Evolutionary conservation across 352 stramenopile genomes (phyloP).

Genomic region (Phytophthora kernoviae): DNA sequence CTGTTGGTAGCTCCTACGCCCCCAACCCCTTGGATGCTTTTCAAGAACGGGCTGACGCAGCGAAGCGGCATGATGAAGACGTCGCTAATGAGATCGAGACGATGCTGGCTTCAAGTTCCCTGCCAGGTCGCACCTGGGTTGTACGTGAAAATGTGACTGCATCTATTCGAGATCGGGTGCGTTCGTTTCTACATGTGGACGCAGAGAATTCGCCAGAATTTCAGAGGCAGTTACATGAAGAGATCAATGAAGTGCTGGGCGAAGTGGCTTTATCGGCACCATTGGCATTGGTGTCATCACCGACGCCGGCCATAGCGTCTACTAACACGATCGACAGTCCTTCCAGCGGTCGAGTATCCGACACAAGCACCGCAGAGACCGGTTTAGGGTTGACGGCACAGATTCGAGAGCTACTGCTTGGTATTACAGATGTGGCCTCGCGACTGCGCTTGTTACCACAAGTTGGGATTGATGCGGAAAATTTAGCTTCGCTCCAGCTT

Average conservation of each 20-base stretch:
- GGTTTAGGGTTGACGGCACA: conserved; percentile 5
- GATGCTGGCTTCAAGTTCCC: conserved; percentile 18
- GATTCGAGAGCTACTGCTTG: conserved; percentile 19
- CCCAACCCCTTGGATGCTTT: background rate
- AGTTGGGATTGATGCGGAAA: conserved; percentile 2
- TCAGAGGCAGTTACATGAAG: conserved; percentile 18
- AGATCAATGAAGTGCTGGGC: conserved; percentile 25
- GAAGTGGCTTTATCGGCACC: background rate
- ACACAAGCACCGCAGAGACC: background rate
- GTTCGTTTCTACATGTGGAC: conserved; percentile 19
- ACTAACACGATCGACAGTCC: background rate
- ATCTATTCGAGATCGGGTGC: conserved; percentile 8
- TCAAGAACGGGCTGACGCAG: conserved; percentile 2
- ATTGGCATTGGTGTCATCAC: background rate
- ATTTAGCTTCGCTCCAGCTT: conserved; percentile 11
- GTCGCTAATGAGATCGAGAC: conserved; percentile 28
- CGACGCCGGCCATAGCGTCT: background rate
- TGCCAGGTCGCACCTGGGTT: background rate
- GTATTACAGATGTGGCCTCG: conserved; percentile 25
- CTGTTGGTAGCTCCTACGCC: conserved; percentile 8
- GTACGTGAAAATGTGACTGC: background rate
- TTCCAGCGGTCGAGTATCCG: background rate
- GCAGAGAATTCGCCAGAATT: conserved; percentile 22
- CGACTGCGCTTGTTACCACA: conserved; percentile 19
- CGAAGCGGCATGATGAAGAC: conserved; percentile 4